Conservation (phyloP, 2,329 filamentous ascomycete genomes). For the Falciphora oryzae region DNA sequence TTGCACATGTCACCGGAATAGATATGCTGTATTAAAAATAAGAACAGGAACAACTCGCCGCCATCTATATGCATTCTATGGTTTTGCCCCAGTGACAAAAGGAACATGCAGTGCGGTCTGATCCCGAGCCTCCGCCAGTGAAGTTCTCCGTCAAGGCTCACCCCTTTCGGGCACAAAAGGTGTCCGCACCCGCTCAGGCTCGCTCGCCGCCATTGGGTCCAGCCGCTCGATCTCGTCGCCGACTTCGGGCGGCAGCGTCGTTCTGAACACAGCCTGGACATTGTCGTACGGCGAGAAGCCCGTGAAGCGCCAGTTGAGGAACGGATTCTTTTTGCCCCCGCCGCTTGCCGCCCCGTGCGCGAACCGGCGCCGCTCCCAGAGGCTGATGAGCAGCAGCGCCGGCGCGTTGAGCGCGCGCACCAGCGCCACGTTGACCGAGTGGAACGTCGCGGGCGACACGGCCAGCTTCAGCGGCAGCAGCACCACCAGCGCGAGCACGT, state of each 20-base stretch:
- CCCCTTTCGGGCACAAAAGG: neutral
- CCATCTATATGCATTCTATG: neutral
- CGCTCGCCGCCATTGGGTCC: slow-evolving; percentile 2
- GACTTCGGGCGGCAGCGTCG: slow-evolving; percentile 4
- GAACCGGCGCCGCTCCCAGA: slow-evolving; percentile 55
- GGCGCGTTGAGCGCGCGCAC: slow-evolving; percentile 60
- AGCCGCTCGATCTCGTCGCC: slow-evolving; percentile 6
- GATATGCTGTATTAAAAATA: neutral
- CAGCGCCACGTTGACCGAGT: slow-evolving; percentile 63
- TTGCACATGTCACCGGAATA: neutral
- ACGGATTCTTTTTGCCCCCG: slow-evolving; percentile 6
- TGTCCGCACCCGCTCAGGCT: neutral
- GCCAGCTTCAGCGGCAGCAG: slow-evolving; percentile 62
- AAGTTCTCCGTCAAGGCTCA: neutral
- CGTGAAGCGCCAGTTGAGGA: slow-evolving; percentile 18
- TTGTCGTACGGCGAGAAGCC: slow-evolving; percentile 18
- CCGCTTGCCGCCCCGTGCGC: slow-evolving; percentile 31
- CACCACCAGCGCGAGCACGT: slow-evolving; percentile 57
- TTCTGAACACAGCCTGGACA: slow-evolving; percentile 7
- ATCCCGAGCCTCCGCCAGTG: too few relatives aligned
- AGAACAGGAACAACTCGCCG: neutral
- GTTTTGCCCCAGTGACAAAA: too few relatives aligned
- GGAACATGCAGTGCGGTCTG: too few relatives aligned
- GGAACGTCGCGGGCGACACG: slow-evolving; percentile 58
- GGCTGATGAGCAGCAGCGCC: slow-evolving; percentile 52